Percentiles rank a stretch among this genome's conserved stretches.
Evolutionary conservation across 225 moss, liverwort and hornwort species (phyloP).

Genomic region (Sphagnum tenellum): DNA sequence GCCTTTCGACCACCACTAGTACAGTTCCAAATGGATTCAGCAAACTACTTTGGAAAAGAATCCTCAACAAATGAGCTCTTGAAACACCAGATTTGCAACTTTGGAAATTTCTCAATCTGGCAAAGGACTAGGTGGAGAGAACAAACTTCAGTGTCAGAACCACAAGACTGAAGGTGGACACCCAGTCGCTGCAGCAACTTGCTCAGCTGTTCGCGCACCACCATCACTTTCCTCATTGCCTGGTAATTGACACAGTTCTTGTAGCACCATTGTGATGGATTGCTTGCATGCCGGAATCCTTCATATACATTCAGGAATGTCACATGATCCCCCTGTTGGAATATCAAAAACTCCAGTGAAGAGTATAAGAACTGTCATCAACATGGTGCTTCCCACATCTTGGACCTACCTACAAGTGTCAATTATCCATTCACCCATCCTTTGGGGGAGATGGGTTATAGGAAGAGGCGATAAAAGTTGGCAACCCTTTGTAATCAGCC

Average conservation of each 20-base stretch:
- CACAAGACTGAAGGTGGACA: conserved; percentile 38
- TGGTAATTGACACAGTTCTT: conserved; percentile 85
- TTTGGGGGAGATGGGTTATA: no score
- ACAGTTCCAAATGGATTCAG: no score
- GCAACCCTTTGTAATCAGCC: not conserved
- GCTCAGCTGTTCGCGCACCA: conserved; percentile 63
- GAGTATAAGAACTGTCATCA: no score
- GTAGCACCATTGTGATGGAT: conserved; percentile 85
- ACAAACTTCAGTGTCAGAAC: conserved; percentile 46
- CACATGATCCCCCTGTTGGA: conserved; percentile 67
- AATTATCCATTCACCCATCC: no score
- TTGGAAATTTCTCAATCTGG: not conserved
- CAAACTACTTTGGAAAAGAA: no score
- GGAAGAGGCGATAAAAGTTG: no score
- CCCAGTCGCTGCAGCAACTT: conserved; percentile 66
- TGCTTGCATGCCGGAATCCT: conserved; percentile 54
- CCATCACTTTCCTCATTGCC: conserved; percentile 70
- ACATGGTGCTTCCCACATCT: no score
- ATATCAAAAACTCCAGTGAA: not conserved
- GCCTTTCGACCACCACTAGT: no score
- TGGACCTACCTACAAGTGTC: no score
- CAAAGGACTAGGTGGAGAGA: not conserved
- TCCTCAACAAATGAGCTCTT: no score
- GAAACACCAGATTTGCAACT: not conserved
- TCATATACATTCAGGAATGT: conserved; percentile 79